Conservation (phyloP, 257 asterid species). For the Penstemon newberryi region DNA sequence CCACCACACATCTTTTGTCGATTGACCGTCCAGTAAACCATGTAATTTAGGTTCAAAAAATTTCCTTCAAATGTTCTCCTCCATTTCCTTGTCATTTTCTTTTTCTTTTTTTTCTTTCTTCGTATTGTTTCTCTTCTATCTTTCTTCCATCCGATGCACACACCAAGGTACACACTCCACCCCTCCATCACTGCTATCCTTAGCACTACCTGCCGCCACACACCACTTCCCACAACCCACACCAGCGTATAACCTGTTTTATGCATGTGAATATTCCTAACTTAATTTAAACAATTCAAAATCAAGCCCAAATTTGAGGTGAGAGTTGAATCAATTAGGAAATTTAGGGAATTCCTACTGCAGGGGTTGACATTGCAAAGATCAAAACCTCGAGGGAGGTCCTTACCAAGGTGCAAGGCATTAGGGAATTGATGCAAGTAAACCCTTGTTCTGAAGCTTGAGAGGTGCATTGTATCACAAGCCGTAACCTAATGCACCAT, state of each 20-base stretch:
- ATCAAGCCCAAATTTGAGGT: neutral
- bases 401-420: too few species aligned
- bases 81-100: too few species aligned
- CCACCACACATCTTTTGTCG: neutral
- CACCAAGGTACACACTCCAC: too few species aligned
- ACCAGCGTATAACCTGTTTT: neutral
- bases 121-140: too few species aligned
- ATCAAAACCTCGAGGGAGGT: too few species aligned
- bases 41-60: too few species aligned
- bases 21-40: neutral
- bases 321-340: neutral
- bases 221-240: neutral
- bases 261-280: neutral
- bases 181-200: neutral
- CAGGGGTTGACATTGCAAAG: too few species aligned
- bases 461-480: constrained; percentile 4
- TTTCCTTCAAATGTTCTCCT: too few species aligned
- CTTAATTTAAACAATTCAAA: neutral
- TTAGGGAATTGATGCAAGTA: too few species aligned
- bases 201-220: neutral
- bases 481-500: constrained; percentile 7
- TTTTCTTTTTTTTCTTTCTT: too few species aligned
- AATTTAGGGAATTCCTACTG: neutral
- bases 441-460: constrained; percentile 4
- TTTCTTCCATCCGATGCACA: too few species aligned